A percentile compares a stretch with the other conserved stretches of the same genome.
Conservation (phyloP, 1,284 basidiomycete genomes). For the Mycosarcoma mackinlayi region DNA sequence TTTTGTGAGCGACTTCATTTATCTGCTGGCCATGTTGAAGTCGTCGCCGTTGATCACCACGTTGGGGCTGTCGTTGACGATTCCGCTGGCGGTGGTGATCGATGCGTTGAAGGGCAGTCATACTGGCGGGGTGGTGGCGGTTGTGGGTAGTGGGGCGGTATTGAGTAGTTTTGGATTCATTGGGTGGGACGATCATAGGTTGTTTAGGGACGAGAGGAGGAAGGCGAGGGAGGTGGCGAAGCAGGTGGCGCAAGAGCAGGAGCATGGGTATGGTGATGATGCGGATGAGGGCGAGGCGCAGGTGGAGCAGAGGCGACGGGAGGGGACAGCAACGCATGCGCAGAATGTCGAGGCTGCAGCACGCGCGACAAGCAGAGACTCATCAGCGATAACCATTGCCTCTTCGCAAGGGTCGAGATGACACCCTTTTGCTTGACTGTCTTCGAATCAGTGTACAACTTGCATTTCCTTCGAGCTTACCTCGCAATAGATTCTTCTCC, state of each 20-base stretch:
- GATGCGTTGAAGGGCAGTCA: conserved; percentile 76
- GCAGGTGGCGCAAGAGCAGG: background rate
- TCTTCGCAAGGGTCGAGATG: background rate
- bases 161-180: conserved; percentile 54
- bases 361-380: background rate
- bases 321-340: too few species aligned
- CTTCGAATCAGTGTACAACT: too few species aligned
- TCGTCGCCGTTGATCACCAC: conserved; percentile 89
- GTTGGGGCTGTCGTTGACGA: conserved; percentile 92
- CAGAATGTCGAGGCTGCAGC: background rate
- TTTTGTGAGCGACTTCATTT: conserved; percentile 63
- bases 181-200: conserved; percentile 37
- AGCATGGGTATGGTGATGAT: background rate
- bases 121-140: conserved; percentile 50
- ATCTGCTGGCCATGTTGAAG: conserved; percentile 85
- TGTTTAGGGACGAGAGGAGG: conserved; percentile 23
- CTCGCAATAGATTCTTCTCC: too few species aligned
- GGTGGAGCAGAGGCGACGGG: background rate
- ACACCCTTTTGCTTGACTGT: too few species aligned
- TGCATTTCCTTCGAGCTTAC: too few species aligned
- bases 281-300: background rate
- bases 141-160: conserved; percentile 54
- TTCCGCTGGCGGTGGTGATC: conserved; percentile 85
- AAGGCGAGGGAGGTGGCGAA: conserved; percentile 1
- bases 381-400: background rate